Evolutionary conservation across 2,329 filamentous ascomycete species (phyloP), one percentile per base, ranked within the genome.

Genomic region (Botrytis tulipae): DNA sequence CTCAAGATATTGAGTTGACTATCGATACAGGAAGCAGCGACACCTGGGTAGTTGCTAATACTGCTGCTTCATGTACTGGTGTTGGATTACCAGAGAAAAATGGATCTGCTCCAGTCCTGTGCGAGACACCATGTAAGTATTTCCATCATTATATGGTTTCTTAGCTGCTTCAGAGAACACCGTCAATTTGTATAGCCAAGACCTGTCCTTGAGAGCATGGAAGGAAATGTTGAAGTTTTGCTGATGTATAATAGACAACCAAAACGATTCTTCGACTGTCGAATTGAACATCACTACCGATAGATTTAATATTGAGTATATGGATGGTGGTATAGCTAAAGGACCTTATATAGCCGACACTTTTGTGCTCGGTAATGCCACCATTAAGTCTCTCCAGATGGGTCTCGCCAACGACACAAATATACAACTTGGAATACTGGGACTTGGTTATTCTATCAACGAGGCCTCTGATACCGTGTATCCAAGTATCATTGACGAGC

Each of bases 21-120:
- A 83, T 91, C 75, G 89, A 91, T 79, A 91, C 89, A 16, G 89
- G 89, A 25, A 89, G 87, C 79, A 89, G 86, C 77, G 89, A 91
- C 78, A 86, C 88, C 3, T 91, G 89, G 88, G 80, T 90, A 6
- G 46, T 80, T 20, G 70, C 60, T 82, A 86, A 74, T 81, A 82
- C 59, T 79, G 77, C 74, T 69, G 75, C 37, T 29, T 60, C 78
- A 12, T 81, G 79, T 74, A 76, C 70, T 8, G 62, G 67, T 42
- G 12, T 63, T 37, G 25, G n/a, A 1, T 25, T 75, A 12, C 75
- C 76, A 35, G 75, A 48, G 71, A 71, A 18, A 79, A 84, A 7
- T 75, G 63, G 74, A 72, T 74, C 65, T n/a, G 76, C 7, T 42
- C 14, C 2, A 44, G 25, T 12, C 4, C 10, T n/a, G 68, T 78